These are phyloP conservation scores for Cercospora sp. DNA, from an alignment of 2,329 filamentous ascomycete genomes.

Conservation along the genomic window DNA sequence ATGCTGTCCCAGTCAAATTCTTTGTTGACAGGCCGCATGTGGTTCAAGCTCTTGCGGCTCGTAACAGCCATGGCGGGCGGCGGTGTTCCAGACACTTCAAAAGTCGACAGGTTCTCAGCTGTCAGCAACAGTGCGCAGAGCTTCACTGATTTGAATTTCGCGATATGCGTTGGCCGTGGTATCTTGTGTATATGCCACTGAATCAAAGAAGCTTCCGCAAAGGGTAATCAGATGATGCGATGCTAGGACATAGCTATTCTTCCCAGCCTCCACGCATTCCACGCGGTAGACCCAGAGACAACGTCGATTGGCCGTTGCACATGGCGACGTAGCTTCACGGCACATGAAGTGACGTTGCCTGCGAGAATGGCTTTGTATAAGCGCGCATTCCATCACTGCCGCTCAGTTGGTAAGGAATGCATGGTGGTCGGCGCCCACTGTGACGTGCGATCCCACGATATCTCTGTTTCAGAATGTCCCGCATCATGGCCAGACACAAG, in stretches of 20 bases:
- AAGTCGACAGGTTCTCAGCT: not conserved
- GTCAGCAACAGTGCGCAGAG: not conserved
- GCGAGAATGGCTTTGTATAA: conserved; percentile 30
- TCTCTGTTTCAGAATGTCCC: not conserved
- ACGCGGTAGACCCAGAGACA: conserved; percentile 29
- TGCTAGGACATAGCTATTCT: conserved; percentile 31
- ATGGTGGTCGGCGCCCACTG: not conserved
- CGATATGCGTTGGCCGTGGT: not conserved
- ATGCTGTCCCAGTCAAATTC: conserved; percentile 57
- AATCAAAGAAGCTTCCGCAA: conserved; percentile 22
- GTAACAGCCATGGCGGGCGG: conserved; percentile 27
- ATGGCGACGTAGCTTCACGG: conserved; percentile 17
- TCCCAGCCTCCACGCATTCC: conserved; percentile 31
- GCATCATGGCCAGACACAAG: not conserved
- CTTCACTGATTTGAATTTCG: not conserved
- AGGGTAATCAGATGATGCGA: conserved; percentile 16
- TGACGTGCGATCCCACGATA: not conserved
- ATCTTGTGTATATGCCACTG: conserved; percentile 10
- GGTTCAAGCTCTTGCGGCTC: conserved; percentile 28
- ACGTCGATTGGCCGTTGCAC: conserved; percentile 19
- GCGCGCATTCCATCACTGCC: conserved; percentile 24
- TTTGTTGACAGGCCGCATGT: conserved; percentile 53
- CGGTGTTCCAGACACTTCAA: not conserved
- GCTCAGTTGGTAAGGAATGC: conserved; percentile 24
- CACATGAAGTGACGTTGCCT: conserved; percentile 22